phyloP scores from a whole-genome alignment of 306 rosid genomes.

The Glycine latifolia region DNA sequence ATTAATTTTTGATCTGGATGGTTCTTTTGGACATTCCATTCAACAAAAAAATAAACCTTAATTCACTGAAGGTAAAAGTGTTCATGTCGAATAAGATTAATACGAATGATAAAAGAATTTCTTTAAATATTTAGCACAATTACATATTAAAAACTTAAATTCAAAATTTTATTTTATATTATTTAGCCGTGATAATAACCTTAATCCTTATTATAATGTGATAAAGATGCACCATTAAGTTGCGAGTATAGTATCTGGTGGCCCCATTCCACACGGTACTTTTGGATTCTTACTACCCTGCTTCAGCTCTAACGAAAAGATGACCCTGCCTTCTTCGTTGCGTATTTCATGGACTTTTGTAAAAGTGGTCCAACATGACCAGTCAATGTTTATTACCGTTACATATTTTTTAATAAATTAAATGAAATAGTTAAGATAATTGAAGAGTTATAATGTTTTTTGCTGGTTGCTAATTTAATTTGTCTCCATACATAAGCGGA shows the following conservation, averaged over 20 bases:
- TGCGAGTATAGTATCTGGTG: not conserved
- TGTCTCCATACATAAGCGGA: too few relatives aligned
- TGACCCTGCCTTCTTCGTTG: slow-evolving; percentile 6
- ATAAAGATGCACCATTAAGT: slow-evolving; percentile 6
- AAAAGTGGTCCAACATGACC: not conserved
- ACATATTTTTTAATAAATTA: not conserved
- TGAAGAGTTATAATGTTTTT: not conserved
- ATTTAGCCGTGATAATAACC: too few relatives aligned
- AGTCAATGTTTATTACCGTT: not conserved
- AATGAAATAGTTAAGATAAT: not conserved
- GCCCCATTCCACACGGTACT: slow-evolving; percentile 47
- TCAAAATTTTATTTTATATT: too few relatives aligned
- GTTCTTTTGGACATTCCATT: too few relatives aligned
- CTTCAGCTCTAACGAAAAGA: not conserved
- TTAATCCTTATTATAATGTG: not conserved
- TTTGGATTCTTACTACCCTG: slow-evolving; percentile 41
- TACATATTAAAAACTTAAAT: too few relatives aligned
- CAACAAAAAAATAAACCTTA: too few relatives aligned
- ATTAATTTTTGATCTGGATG: too few relatives aligned
- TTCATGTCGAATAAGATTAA: too few relatives aligned
- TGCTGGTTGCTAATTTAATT: not conserved
- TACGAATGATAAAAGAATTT: too few relatives aligned
- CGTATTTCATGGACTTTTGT: not conserved
- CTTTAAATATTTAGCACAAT: too few relatives aligned
- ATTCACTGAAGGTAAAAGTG: too few relatives aligned